Evolutionary conservation across 495 filamentous ascomycete species (phyloP).

Genomic region (Lindgomyces ingoldianus): DNA sequence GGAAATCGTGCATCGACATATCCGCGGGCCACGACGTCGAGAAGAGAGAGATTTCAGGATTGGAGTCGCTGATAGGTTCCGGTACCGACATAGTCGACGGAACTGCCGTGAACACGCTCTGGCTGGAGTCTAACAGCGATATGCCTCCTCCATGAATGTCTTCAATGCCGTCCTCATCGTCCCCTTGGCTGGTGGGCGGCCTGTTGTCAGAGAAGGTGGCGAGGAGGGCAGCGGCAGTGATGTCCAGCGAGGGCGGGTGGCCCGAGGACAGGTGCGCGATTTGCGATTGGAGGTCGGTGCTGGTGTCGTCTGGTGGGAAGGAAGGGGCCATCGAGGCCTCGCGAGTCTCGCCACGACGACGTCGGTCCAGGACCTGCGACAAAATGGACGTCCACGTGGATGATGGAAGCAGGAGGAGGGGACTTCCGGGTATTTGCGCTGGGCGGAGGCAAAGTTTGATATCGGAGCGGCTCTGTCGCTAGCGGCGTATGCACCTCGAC

Average conservation of each 20-base stretch:
- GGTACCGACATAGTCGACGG: neutral
- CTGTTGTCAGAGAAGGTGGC: constrained; percentile 28
- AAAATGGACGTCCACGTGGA: too few species aligned
- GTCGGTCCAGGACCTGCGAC: too few species aligned
- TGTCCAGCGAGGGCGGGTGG: constrained; percentile 9
- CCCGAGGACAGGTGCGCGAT: neutral
- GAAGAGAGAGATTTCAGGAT: neutral
- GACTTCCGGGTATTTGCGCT: too few species aligned
- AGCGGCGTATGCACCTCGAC: too few species aligned
- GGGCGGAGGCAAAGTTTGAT: too few species aligned
- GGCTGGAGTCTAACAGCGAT: constrained; percentile 4
- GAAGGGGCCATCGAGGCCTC: neutral
- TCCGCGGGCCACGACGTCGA: too few species aligned
- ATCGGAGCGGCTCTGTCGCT: too few species aligned
- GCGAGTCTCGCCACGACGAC: neutral
- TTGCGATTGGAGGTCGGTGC: neutral
- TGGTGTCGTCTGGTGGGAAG: neutral
- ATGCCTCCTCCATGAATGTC: constrained; percentile 25
- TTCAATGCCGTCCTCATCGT: constrained; percentile 7
- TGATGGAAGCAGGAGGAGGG: too few species aligned
- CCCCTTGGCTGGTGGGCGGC: constrained; percentile 26
- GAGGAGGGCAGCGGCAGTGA: constrained; percentile 21
- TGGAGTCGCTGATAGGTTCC: neutral
- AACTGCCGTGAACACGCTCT: neutral
- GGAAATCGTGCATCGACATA: too few species aligned